phyloP scores from a whole-genome alignment of 257 asterid species.

The Solanum appendiculatum region DNA sequence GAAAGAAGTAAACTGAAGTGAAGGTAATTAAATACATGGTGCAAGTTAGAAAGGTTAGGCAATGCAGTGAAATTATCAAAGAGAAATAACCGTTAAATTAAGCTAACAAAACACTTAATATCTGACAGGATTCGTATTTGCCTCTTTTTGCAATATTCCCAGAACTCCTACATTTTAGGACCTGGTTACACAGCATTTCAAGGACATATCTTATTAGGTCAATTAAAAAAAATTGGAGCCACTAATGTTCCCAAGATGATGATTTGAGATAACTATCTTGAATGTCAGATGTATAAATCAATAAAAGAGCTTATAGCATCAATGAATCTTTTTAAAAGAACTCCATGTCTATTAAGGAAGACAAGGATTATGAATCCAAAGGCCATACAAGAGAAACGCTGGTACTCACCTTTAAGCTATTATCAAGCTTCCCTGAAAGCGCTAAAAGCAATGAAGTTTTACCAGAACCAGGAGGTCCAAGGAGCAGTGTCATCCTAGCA shows the following conservation, averaged over 20 bases:
- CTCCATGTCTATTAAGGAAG: background rate
- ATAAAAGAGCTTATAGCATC: background rate
- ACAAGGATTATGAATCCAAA: background rate
- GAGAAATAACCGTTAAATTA: background rate
- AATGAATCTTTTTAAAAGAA: background rate
- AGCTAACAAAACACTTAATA: background rate
- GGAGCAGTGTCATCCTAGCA: slow-evolving; percentile 79
- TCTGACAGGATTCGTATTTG: background rate
- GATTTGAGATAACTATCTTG: background rate
- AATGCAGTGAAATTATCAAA: background rate
- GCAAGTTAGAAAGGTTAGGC: background rate
- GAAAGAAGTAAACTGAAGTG: background rate
- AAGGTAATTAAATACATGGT: background rate
- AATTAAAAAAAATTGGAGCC: background rate
- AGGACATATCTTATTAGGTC: background rate
- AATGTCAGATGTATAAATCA: background rate
- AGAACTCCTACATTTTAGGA: background rate
- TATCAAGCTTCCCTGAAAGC: slow-evolving; percentile 76
- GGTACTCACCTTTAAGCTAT: slow-evolving; percentile 51
- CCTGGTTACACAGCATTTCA: background rate
- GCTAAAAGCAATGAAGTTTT: slow-evolving; percentile 72
- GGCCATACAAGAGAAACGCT: background rate
- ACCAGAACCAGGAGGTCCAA: slow-evolving; percentile 96
- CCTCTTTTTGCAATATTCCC: background rate
- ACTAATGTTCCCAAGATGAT: background rate